phyloP scores from a whole-genome alignment of 2,329 filamentous ascomycete genomes.

The Chrysoporthe puriensis region DNA sequence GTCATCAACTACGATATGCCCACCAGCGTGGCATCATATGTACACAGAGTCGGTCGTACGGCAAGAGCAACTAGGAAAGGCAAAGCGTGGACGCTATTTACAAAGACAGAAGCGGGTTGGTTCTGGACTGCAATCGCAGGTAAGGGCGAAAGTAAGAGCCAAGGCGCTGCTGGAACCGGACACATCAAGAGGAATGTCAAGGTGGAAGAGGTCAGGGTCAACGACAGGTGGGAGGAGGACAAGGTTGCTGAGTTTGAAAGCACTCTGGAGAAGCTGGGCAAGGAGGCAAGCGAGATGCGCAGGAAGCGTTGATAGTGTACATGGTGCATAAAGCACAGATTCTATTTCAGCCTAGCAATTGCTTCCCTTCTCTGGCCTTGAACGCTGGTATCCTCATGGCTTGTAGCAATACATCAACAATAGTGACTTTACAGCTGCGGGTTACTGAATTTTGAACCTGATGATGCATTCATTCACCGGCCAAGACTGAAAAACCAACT shows the following conservation, averaged over 20 bases:
- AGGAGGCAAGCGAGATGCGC: constrained; percentile 55
- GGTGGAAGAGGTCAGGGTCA: constrained; percentile 53
- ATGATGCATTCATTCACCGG: no score
- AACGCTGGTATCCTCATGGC: neutral
- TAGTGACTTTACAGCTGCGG: no score
- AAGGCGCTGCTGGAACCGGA: constrained; percentile 43
- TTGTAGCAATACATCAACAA: neutral
- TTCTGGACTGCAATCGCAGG: constrained; percentile 84
- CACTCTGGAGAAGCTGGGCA: constrained; percentile 65
- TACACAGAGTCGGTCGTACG: constrained; percentile 90
- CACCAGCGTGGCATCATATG: constrained; percentile 77
- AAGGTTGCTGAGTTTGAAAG: constrained; percentile 53
- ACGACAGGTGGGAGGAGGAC: constrained; percentile 50
- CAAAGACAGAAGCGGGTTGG: constrained; percentile 83
- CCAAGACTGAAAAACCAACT: no score
- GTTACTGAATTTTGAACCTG: no score
- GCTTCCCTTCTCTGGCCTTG: neutral
- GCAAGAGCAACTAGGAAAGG: constrained; percentile 79
- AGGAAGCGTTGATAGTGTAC: constrained; percentile 17
- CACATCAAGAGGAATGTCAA: constrained; percentile 45
- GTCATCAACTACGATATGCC: constrained; percentile 96
- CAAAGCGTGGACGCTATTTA: constrained; percentile 84
- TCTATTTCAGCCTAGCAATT: neutral
- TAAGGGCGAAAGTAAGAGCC: constrained; percentile 52
- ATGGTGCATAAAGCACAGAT: neutral